These are phyloP conservation scores for Xerocomus cyaneibrunnescens DNA, from an alignment of 1,284 basidiomycete species.

Conservation along the genomic window DNA sequence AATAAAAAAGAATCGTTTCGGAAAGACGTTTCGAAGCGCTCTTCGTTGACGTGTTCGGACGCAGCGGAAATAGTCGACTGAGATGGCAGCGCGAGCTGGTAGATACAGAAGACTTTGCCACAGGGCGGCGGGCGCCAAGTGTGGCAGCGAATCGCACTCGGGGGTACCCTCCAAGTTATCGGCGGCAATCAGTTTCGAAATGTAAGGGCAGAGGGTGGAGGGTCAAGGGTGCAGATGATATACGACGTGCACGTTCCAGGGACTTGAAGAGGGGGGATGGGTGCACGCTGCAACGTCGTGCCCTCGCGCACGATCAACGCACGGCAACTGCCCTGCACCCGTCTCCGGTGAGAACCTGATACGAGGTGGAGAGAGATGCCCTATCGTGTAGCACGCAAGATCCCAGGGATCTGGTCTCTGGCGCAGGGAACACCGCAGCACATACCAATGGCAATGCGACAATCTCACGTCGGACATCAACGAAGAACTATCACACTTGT, in stretches of 20 bases:
- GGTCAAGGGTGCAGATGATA: constrained; percentile 17
- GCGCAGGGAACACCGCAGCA: no score
- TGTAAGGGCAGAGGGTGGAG: constrained; percentile 12
- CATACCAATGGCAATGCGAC: constrained; percentile 3
- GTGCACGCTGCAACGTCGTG: constrained; percentile 17
- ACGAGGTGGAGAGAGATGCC: background rate
- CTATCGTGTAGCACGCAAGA: no score
- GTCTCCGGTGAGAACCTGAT: background rate
- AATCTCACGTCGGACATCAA: background rate
- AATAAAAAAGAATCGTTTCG: background rate
- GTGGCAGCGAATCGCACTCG: constrained; percentile 23
- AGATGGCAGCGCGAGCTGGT: constrained; percentile 3
- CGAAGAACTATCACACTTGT: background rate
- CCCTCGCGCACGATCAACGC: background rate
- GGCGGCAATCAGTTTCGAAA: background rate
- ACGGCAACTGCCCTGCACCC: background rate
- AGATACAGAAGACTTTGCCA: background rate
- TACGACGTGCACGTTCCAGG: constrained; percentile 22
- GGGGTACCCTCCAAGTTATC: background rate
- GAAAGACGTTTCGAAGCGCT: background rate
- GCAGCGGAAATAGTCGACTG: constrained; percentile 17
- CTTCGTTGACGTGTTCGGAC: background rate
- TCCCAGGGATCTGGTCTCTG: no score
- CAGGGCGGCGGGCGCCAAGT: background rate
- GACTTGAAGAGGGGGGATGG: background rate